Base-by-base conservation (phyloP, 1,284 basidiomycete genomes). In the Heliocybe sulcata region DNA sequence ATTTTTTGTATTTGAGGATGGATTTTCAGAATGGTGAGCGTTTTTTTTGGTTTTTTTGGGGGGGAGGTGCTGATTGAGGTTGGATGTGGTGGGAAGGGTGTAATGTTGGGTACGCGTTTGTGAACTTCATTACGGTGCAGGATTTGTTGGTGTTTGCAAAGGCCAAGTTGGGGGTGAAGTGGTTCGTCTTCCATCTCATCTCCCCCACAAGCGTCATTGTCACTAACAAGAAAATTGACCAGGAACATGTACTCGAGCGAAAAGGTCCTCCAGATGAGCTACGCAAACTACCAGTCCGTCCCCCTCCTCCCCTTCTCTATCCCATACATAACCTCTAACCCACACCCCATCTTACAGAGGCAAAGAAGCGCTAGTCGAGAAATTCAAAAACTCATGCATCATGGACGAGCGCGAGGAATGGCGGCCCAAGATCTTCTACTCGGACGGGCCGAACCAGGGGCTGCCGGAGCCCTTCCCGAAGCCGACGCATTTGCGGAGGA, bases 211-310 rank as follows among this genome's bases (percentile, higher is more conserved):
- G 27, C 55, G 45, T 20, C 31, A 4, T 31, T 22, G 25, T 10
- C 35, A 33, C 20, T 23, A 23, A 27, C 31, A 51, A 14, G 22
- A 55, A 45, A n/a, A 50, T 27, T 52, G 31, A 55, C 12, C 62
- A 90, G 89, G 90, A 91, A 92, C 65, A 83, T 91, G 82, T 91
- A 88, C 67, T 87, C 87, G 14, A 91, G 88, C 56, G 89, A 93
- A 68, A 94, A 94, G 66, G 83, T 90, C 12, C 70, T 92, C 29
- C 87, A 91, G 62, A 90, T 92, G 85, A 85, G 84, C 59, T 93
- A 92, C 63, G 91, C 91, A 2, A 91, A 88, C 59, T 91, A 90
- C 62, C 90, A 92, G 87, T 89, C 62, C 56, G 84, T 77, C 31
- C 52, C 45, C 53, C 26, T 3, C 19, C 3, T 27, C 9, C n/a